phyloP scores from a whole-genome alignment of 2,329 filamentous ascomycete genomes.

The Pestalotiopsis sp. region DNA sequence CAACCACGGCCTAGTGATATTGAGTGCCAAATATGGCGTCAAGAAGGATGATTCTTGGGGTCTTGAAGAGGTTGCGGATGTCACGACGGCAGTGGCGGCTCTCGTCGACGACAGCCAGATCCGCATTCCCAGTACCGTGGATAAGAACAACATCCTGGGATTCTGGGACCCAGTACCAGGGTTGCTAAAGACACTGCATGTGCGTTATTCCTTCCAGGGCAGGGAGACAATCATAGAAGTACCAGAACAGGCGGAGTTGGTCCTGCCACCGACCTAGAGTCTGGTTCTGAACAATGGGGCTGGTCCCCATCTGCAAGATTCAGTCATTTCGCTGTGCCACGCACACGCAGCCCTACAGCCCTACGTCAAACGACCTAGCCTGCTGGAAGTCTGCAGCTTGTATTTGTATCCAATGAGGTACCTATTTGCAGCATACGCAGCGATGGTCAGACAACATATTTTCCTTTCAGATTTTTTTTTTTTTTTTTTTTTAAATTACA shows the following conservation, averaged over 20 bases:
- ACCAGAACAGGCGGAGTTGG: conserved; percentile 35
- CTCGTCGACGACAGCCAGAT: conserved; percentile 41
- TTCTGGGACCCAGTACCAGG: conserved; percentile 54
- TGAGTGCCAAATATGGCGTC: conserved; percentile 50
- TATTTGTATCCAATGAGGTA: not conserved
- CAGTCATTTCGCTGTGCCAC: not conserved
- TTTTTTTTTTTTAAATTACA: too few relatives aligned
- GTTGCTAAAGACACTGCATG: conserved; percentile 44
- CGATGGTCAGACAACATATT: too few relatives aligned
- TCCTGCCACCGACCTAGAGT: conserved; percentile 25
- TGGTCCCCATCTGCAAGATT: not conserved
- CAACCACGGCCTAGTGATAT: conserved; percentile 45
- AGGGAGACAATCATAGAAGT: conserved; percentile 38
- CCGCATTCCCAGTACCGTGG: conserved; percentile 40
- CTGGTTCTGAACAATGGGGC: not conserved
- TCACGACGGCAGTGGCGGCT: conserved; percentile 49
- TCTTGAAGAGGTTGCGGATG: conserved; percentile 48
- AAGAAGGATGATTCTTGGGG: conserved; percentile 30
- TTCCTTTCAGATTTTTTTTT: too few relatives aligned
- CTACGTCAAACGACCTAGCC: not conserved
- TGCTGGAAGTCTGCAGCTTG: not conserved
- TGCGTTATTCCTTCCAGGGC: conserved; percentile 44
- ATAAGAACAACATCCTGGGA: conserved; percentile 46
- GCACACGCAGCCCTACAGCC: not conserved
- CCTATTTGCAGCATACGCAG: too few relatives aligned